Percentiles rank a stretch among this genome's conserved stretches.
These are phyloP conservation scores for Herpotrichia juniperi DNA, from an alignment of 2,329 filamentous ascomycete species.

Conservation along the genomic window DNA sequence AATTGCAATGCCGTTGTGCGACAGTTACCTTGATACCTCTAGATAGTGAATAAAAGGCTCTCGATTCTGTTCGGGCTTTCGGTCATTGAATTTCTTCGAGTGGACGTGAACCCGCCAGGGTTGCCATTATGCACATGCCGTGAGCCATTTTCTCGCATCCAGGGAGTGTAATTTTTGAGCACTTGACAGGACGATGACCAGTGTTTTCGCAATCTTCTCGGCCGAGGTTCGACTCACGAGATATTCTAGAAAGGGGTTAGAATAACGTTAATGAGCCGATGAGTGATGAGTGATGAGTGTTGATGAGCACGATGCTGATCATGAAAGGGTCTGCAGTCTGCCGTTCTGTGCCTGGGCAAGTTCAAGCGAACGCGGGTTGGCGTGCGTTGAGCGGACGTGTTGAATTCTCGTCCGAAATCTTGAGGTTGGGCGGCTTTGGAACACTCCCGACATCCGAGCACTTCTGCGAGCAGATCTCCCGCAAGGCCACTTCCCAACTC, in stretches of 20 bases:
- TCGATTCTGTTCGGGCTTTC: not conserved
- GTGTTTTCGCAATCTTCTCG: conserved; percentile 3
- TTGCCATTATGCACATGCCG: conserved; percentile 9
- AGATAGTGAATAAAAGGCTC: not conserved
- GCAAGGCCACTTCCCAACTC: conserved; percentile 1
- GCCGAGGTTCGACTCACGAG: conserved; percentile 8
- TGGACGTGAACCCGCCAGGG: conserved; percentile 7
- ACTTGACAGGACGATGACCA: conserved; percentile 13
- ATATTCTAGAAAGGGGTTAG: conserved; percentile 9
- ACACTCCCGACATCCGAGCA: conserved; percentile 24
- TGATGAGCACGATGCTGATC: conserved; percentile 11
- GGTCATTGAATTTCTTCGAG: not conserved
- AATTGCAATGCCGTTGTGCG: conserved; percentile 2
- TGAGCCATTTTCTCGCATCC: conserved; percentile 26
- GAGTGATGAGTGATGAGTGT: not conserved
- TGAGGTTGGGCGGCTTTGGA: conserved; percentile 16
- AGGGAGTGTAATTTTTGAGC: conserved; percentile 14
- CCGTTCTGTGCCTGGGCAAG: not conserved
- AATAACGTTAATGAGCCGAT: conserved; percentile 9
- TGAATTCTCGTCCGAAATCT: conserved; percentile 15
- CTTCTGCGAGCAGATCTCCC: conserved; percentile 14
- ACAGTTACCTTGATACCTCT: not conserved
- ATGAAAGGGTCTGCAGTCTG: not conserved
- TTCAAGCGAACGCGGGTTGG: not conserved
- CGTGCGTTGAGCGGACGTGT: not conserved